Evolutionary conservation across 805 yeast genomes (phyloP).

Genomic region (Candida glaebosa): DNA sequence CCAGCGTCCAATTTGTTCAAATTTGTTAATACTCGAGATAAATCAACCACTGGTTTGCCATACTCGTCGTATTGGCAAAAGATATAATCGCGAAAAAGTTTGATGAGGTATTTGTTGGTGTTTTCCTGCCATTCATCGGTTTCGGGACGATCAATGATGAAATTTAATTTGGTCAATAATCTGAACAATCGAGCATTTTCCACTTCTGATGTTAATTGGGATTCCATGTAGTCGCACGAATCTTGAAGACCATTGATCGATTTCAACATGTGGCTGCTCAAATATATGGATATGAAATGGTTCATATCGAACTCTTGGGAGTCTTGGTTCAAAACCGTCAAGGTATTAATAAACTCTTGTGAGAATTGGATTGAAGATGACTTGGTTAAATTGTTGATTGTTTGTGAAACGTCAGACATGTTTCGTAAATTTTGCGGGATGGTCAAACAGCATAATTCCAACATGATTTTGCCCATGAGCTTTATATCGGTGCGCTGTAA

Average conservation of each 20-base stretch:
- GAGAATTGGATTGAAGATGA: slow-evolving; percentile 24
- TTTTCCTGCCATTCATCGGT: slow-evolving; percentile 51
- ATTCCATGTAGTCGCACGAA: slow-evolving; percentile 56
- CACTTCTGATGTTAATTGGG: slow-evolving; percentile 63
- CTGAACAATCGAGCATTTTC: slow-evolving; percentile 89
- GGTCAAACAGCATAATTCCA: slow-evolving; percentile 47
- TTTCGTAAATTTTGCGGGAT: slow-evolving; percentile 25
- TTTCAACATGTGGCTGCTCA: slow-evolving; percentile 37
- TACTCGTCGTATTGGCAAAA: slow-evolving; percentile 79
- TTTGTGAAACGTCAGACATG: slow-evolving; percentile 10
- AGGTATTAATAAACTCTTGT: slow-evolving; percentile 42
- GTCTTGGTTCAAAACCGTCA: slow-evolving; percentile 30
- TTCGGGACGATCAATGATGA: slow-evolving; percentile 73
- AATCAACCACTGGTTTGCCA: slow-evolving; percentile 76
- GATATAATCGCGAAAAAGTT: slow-evolving; percentile 76
- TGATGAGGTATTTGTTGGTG: slow-evolving; percentile 60
- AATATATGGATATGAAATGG: slow-evolving; percentile 20
- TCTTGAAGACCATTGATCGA: slow-evolving; percentile 49
- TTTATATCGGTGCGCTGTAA: slow-evolving; percentile 55
- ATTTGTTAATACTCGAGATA: slow-evolving; percentile 74
- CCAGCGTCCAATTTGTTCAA: slow-evolving; percentile 93
- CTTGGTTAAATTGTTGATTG: slow-evolving; percentile 13
- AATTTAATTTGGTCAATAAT: slow-evolving; percentile 74
- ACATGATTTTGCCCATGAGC: slow-evolving; percentile 56
- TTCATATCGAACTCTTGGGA: slow-evolving; percentile 19